phyloP scores from a whole-genome alignment of 2,329 filamentous ascomycete species.

The Cytospora leucostoma region DNA sequence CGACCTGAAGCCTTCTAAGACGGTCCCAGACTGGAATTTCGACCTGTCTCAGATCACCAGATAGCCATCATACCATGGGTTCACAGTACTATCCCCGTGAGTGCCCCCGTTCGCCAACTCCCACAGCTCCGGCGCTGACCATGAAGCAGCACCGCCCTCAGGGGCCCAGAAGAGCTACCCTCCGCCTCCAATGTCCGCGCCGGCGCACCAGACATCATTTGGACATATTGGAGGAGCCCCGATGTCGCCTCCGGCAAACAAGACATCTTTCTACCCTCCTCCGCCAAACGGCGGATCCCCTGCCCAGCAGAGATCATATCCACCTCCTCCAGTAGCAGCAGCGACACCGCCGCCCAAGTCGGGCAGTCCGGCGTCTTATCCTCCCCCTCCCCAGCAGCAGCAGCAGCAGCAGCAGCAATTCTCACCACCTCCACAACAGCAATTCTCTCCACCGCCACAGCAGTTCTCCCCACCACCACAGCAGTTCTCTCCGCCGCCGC shows the following conservation, averaged over 20 bases:
- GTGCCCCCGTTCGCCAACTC: neutral
- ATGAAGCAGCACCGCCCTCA: constrained; percentile 31
- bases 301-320: constrained; percentile 39
- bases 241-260: constrained; percentile 40
- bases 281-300: constrained; percentile 31
- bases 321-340: constrained; percentile 39
- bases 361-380: constrained; percentile 35
- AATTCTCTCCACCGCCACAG: constrained; percentile 33
- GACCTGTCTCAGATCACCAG: neutral
- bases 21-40: neutral
- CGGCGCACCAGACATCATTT: constrained; percentile 40
- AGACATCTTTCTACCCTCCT: constrained; percentile 40
- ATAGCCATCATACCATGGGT: constrained; percentile 24
- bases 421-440: constrained; percentile 31
- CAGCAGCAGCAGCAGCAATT: constrained; percentile 2
- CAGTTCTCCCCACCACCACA: constrained; percentile 31
- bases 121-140: constrained; percentile 17
- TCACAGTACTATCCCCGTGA: constrained; percentile 34
- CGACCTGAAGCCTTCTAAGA: neutral
- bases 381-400: constrained; percentile 36
- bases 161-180: constrained; percentile 37
- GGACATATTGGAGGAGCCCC: constrained; percentile 31
- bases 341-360: constrained; percentile 36
- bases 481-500: constrained; percentile 31
- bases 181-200: constrained; percentile 41